Percentiles rank a stretch among this genome's conserved stretches.
These are phyloP conservation scores for Lasiosphaeria miniovina DNA, from an alignment of 495 filamentous ascomycete species.

Conservation along the genomic window DNA sequence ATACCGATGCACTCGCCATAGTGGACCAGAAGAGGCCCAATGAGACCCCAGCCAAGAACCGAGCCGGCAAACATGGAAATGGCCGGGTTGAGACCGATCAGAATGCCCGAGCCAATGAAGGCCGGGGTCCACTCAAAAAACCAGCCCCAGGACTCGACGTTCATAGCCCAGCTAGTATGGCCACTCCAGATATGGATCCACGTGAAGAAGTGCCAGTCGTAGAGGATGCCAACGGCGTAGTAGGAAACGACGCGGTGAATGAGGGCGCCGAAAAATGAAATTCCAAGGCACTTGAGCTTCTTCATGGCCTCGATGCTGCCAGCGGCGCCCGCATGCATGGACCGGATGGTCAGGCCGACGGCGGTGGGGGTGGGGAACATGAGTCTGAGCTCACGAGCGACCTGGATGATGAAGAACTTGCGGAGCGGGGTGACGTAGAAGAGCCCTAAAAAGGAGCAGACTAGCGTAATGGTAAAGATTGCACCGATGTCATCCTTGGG, in stretches of 20 bases:
- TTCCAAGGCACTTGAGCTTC: constrained; percentile 55
- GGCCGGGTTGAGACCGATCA: constrained; percentile 63
- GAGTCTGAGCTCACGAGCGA: constrained; percentile 58
- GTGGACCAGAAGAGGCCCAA: constrained; percentile 60
- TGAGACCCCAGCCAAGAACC: constrained; percentile 62
- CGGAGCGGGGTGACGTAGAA: constrained; percentile 66
- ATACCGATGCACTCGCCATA: constrained; percentile 51
- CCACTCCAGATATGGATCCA: constrained; percentile 62
- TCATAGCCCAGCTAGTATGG: constrained; percentile 54
- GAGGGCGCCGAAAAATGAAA: constrained; percentile 50
- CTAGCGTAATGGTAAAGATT: constrained; percentile 59
- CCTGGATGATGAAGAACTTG: constrained; percentile 67
- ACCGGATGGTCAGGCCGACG: constrained; percentile 61
- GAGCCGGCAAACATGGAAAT: constrained; percentile 60
- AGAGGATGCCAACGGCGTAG: constrained; percentile 61
- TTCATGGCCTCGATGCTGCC: constrained; percentile 53
- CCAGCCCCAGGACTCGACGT: constrained; percentile 67
- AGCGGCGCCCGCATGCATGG: constrained; percentile 57
- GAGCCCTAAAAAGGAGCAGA: constrained; percentile 64
- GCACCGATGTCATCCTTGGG: constrained; percentile 56
- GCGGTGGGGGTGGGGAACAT: constrained; percentile 65
- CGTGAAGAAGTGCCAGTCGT: constrained; percentile 65
- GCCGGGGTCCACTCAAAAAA: constrained; percentile 62
- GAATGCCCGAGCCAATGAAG: constrained; percentile 64
- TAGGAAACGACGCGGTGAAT: constrained; percentile 56